Evolutionary conservation across 805 yeast species (phyloP).

Genomic region (Pichia insulana): DNA sequence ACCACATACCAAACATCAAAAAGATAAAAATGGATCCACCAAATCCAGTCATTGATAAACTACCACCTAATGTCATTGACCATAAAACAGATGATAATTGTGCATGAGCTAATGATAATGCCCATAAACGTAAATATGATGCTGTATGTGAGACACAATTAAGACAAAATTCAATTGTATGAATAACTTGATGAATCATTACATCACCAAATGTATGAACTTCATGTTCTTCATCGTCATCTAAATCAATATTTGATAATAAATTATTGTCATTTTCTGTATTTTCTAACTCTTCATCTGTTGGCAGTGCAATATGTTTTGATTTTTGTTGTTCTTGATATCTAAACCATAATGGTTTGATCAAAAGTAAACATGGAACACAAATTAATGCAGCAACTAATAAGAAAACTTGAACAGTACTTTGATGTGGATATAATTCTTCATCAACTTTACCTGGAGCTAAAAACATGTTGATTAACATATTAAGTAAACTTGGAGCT

Average conservation of each 20-base stretch:
- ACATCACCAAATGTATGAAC: conserved; percentile 82
- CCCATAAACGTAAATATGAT: conserved; percentile 94
- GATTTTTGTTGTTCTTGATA: conserved; percentile 38
- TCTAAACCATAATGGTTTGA: conserved; percentile 59
- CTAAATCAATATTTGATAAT: conserved; percentile 27
- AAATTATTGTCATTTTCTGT: conserved; percentile 25
- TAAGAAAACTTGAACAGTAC: conserved; percentile 60
- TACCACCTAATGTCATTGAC: conserved; percentile 85
- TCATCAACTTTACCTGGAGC: conserved; percentile 86
- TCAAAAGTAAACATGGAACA: conserved; percentile 84
- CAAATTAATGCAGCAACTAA: conserved; percentile 73
- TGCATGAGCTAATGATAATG: conserved; percentile 92
- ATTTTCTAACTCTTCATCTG: conserved; percentile 15
- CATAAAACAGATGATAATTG: conserved; percentile 92
- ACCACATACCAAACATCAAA: conserved; percentile 89
- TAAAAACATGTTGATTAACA: conserved; percentile 92
- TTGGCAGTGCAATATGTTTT: conserved; percentile 33
- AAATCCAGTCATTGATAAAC: conserved; percentile 59
- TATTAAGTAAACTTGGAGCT: conserved; percentile 90
- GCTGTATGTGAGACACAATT: conserved; percentile 99
- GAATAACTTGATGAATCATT: conserved; percentile 94
- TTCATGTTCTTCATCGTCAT: conserved; percentile 42
- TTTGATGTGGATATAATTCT: conserved; percentile 72
- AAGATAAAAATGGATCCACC: conserved; percentile 70
- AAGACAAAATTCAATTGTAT: conserved; percentile 93